Base-by-base conservation (phyloP, 768 basidiomycete species). In the Auricularia sp. region DNA sequence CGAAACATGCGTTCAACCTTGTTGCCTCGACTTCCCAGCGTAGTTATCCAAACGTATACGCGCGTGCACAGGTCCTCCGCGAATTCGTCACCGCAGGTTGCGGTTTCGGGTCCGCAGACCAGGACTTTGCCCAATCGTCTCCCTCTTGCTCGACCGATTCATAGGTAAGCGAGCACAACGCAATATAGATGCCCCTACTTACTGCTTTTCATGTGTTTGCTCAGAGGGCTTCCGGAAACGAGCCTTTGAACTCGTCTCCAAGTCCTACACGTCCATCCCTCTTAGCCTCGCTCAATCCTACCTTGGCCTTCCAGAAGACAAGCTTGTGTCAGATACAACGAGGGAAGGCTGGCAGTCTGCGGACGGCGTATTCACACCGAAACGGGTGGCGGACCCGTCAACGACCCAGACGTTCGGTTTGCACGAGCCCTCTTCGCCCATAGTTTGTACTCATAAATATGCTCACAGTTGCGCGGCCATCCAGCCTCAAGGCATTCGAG, bases 241-340 rank as follows among this genome's bases (percentile, higher is more conserved):
- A 65, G 85, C 84, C 0, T 79, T 87, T 66, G 68, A 69, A 1
- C 76, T 90, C 8, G 68, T 90, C 23, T 80, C 84, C 8, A 82
- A 78, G 68, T 86, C 86, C n/a, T 90, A 88, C 72, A 80, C 82
- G 2, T 84, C 85, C 1, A 74, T 91, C 29, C 80, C 83, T 12
- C 66, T 85, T 11, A 64, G 79, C 2, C 76, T 85, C 3, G 85
- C 83, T 12, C 79, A 83, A 67, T 72, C 67, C 34, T 89, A 88
- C 70, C 77, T 90, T 51, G 84, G 85, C 29, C 72, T 84, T 18
- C 62, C 72, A 4, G 44, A 62, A 1, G 75, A 79, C 12, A 68
- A 73, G 54, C 66, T 79, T 2, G 63, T 77, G 35, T 56, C 71
- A 39, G 68, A 79, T 78, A 67, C 21, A 73, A 64, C 11, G 3